A percentile compares a stretch with the other conserved stretches of the same genome.
Evolutionary conservation across 805 yeast species (phyloP).

Genomic region (Candida ulmi): DNA sequence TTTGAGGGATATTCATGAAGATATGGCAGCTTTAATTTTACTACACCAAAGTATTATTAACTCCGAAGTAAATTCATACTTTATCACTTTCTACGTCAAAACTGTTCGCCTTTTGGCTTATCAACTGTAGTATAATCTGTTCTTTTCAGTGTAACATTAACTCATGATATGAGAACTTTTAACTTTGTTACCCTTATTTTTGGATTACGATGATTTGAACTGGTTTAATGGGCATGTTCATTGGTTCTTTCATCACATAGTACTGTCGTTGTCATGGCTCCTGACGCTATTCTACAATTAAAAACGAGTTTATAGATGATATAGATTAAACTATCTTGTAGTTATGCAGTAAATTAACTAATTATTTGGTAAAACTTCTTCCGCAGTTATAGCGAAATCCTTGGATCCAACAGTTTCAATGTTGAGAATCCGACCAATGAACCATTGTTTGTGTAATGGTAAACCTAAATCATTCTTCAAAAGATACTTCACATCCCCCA

Average conservation of each 20-base stretch:
- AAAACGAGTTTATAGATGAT: too few relatives aligned
- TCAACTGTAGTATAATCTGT: constrained; percentile 99
- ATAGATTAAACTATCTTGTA: too few relatives aligned
- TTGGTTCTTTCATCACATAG: constrained; percentile 46
- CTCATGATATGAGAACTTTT: constrained; percentile 55
- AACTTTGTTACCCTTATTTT: constrained; percentile 69
- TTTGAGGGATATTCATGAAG: too few relatives aligned
- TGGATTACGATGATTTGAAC: constrained; percentile 37
- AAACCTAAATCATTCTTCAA: constrained; percentile 40
- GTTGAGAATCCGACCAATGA: constrained; percentile 63
- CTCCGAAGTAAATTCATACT: constrained; percentile 7
- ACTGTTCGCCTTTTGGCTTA: constrained; percentile 99
- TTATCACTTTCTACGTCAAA: constrained; percentile 41
- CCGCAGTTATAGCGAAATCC: constrained; percentile 18
- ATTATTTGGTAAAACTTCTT: constrained; percentile 6
- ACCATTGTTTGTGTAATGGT: constrained; percentile 62
- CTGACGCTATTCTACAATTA: too few relatives aligned
- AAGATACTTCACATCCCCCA: constrained; percentile 82
- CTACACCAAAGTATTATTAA: too few relatives aligned
- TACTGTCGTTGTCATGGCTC: constrained; percentile 97
- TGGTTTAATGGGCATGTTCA: constrained; percentile 69
- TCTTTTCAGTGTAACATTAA: constrained; percentile 99
- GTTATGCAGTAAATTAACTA: too few relatives aligned
- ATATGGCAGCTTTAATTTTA: too few relatives aligned
- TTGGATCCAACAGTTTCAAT: constrained; percentile 33